Evolutionary conservation across 352 stramenopile species (phyloP).

Genomic region (Peronospora belbahrii): DNA sequence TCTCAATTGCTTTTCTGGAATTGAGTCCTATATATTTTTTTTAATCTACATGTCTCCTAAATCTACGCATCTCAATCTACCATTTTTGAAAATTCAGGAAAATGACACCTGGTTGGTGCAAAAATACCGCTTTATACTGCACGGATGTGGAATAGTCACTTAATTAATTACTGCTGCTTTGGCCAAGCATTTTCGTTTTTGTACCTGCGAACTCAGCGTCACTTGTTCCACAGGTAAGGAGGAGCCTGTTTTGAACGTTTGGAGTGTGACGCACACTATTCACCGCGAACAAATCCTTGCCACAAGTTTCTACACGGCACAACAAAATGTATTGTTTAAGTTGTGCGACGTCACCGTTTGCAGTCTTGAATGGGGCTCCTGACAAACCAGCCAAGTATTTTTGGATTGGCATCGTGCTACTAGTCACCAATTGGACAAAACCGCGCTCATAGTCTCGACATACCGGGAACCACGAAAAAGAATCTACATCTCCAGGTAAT

Average conservation of each 20-base stretch:
- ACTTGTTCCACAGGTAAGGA: conserved; percentile 55
- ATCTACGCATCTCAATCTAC: too few species aligned
- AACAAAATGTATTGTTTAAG: conserved; percentile 13
- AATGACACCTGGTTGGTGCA: too few species aligned
- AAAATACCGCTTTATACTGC: conserved; percentile 42
- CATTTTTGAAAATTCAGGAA: too few species aligned
- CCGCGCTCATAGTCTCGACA: too few species aligned
- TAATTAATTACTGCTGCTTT: conserved; percentile 17
- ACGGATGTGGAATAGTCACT: conserved; percentile 8
- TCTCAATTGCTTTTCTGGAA: too few species aligned
- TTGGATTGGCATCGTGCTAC: conserved; percentile 29
- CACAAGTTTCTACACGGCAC: conserved; percentile 42
- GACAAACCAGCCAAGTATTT: conserved; percentile 10
- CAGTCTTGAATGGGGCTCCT: conserved; percentile 12
- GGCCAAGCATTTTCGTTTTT: conserved; percentile 19
- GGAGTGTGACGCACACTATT: conserved; percentile 45
- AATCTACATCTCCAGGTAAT: too few species aligned
- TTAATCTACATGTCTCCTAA: too few species aligned
- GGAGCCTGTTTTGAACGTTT: conserved; percentile 35
- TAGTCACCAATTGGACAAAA: conserved; percentile 23
- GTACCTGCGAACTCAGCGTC: conserved; percentile 32
- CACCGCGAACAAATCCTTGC: conserved; percentile 19
- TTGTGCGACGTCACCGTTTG: conserved; percentile 7
- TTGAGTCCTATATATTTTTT: too few species aligned
- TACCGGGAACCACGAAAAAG: too few species aligned